Conservation (phyloP, 2,329 filamentous ascomycete species). For the Parastagonospora nodorum region DNA sequence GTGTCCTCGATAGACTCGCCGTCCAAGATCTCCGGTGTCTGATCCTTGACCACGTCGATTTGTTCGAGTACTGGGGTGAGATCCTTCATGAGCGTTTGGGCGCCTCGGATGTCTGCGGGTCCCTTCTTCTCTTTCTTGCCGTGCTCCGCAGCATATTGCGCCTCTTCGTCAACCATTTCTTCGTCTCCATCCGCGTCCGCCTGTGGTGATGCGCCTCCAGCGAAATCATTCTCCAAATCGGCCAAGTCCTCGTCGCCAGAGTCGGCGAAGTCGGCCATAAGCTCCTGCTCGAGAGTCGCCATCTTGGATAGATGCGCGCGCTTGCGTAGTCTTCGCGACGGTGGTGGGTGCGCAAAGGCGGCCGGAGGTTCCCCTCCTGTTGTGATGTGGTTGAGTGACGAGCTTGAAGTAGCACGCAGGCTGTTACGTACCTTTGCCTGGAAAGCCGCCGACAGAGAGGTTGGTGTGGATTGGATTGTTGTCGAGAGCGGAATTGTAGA, state of each 20-base stretch:
- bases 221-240: conserved; percentile 44
- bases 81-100: conserved; percentile 79
- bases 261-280: conserved; percentile 90
- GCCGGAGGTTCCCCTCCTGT: conserved; percentile 30
- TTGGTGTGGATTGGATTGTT: neutral
- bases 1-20: conserved; percentile 85
- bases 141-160: conserved; percentile 56
- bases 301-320: conserved; percentile 46
- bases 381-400: conserved; percentile 23
- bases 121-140: conserved; percentile 71
- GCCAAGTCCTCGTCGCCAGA: conserved; percentile 64
- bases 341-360: conserved; percentile 17
- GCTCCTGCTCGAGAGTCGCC: conserved; percentile 90
- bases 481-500: neutral
- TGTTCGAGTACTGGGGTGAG: conserved; percentile 80
- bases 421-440: conserved; percentile 28
- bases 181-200: conserved; percentile 63
- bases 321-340: neutral
- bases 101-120: conserved; percentile 72
- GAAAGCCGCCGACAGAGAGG: conserved; percentile 13
- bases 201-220: conserved; percentile 35
- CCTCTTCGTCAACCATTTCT: conserved; percentile 65
- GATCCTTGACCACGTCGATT: conserved; percentile 54
- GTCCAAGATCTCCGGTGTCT: conserved; percentile 73
- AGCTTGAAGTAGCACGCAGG: conserved; percentile 14